Evolutionary conservation across 176 grass and related monocot species (phyloP).

Genomic region (Aegilops tauschii): DNA sequence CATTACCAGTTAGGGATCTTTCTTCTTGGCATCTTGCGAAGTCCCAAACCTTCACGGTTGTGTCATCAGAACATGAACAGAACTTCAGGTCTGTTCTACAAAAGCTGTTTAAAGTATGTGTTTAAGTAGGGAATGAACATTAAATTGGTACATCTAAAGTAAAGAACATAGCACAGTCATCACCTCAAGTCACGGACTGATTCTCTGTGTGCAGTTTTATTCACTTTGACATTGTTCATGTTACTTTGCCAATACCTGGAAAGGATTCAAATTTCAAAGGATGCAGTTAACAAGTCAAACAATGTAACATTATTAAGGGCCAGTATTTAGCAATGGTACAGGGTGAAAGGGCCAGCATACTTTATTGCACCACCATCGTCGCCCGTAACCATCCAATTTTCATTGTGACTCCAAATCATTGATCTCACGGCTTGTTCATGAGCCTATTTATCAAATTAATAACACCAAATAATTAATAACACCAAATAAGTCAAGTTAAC

Average conservation of each 20-base stretch:
- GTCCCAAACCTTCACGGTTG: slow-evolving; percentile 98
- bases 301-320: slow-evolving; percentile 1
- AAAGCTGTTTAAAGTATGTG: slow-evolving; percentile 61
- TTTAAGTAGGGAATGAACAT: slow-evolving; percentile 23
- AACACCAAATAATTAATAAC: slow-evolving; percentile 27
- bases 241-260: slow-evolving; percentile 99
- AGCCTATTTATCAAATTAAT: slow-evolving; percentile 51
- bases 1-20: slow-evolving; percentile 99
- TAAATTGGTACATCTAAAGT: slow-evolving; percentile 16
- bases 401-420: slow-evolving; percentile 99
- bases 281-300: slow-evolving; percentile 9
- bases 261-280: slow-evolving; percentile 34
- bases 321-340: background rate
- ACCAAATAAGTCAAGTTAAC: slow-evolving; percentile 25
- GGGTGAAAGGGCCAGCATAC: slow-evolving; percentile 43
- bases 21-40: slow-evolving; percentile 99
- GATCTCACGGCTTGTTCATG: slow-evolving; percentile 98
- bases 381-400: slow-evolving; percentile 99
- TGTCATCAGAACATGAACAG: slow-evolving; percentile 97
- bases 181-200: slow-evolving; percentile 95
- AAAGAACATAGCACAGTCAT: slow-evolving; percentile 14
- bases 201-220: slow-evolving; percentile 98
- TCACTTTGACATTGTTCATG: slow-evolving; percentile 99
- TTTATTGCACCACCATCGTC: slow-evolving; percentile 99
- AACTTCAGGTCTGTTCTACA: slow-evolving; percentile 98